A percentile compares a stretch with the other conserved stretches of the same genome.
phyloP scores from a whole-genome alignment of 306 rosid genomes.

The Luffa aegyptiaca region DNA sequence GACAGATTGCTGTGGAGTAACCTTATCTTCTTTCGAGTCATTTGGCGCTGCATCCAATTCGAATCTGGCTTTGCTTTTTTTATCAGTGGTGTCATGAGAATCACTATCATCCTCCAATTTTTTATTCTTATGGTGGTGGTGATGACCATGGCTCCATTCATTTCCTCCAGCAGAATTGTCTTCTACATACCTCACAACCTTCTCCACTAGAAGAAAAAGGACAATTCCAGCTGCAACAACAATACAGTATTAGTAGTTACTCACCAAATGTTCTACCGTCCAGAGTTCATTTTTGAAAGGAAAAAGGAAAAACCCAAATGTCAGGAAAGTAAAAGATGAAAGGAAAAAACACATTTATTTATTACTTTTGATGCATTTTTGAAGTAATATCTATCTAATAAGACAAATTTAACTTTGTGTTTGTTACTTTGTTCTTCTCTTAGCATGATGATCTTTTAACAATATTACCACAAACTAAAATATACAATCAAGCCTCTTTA shows the following conservation, averaged over 20 bases:
- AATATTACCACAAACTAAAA: not conserved
- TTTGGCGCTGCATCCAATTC: slow-evolving; percentile 14
- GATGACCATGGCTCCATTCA: slow-evolving; percentile 68
- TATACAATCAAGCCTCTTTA: not conserved
- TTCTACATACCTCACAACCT: slow-evolving; percentile 83
- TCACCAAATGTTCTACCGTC: not conserved
- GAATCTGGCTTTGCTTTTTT: slow-evolving; percentile 23
- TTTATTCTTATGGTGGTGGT: slow-evolving; percentile 52
- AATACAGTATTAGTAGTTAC: not conserved
- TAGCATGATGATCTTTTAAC: not conserved
- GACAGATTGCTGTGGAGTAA: slow-evolving; percentile 25
- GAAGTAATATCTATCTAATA: not conserved
- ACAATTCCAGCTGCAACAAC: slow-evolving; percentile 78
- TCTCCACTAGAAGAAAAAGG: slow-evolving; percentile 88
- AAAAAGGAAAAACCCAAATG: not conserved
- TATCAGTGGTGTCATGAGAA: slow-evolving; percentile 24
- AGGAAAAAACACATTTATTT: not conserved
- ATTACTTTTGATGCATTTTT: not conserved
- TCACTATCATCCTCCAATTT: slow-evolving; percentile 54
- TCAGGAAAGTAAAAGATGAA: not conserved
- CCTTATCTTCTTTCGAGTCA: slow-evolving; percentile 31
- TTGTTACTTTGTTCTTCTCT: not conserved
- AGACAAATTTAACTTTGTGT: not conserved
- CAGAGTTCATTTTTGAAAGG: not conserved
- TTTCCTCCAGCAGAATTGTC: slow-evolving; percentile 60